Evolutionary conservation across 257 asterid species (phyloP), one percentile per base, ranked within the genome.

Genomic region (Nicotiana noctiflora): DNA sequence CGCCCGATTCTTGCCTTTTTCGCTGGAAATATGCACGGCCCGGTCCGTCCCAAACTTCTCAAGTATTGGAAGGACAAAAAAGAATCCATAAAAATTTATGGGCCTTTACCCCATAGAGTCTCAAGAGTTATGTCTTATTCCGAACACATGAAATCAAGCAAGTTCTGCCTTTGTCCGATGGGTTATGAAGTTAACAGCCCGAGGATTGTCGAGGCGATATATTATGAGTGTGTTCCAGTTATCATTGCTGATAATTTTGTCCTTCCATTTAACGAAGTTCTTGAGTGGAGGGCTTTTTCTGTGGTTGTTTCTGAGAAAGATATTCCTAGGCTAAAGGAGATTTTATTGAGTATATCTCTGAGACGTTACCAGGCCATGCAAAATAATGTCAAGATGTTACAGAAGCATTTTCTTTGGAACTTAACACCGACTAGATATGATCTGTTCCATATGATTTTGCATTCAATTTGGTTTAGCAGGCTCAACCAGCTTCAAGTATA

Each of bases 101-200:
- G 93, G 49, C 90, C 87, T 64, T 78, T 95, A 27, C 97, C 98
- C 1, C 88, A 88, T 66, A 83, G 84, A 84, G 89, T 88, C 62
- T 85, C 96, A 5, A 88, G 83, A 82, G 25, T 49, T 11, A 85
- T 91, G 94, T 85, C 97, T 19, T 95, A 93, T 85, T 86, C 94
- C 3, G 89, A 86, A 13, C 97, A 91, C 84, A 93, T 95, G 98
- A 95, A 95, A 84, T 92, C 98, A 13, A 94, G 98, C 90, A 94
- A 90, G 84, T 94, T 88, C 61, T 94, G 98, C 93, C 82, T 94
- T 72, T 94, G 98, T 77, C 98, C 98, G 0, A 93, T 91, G 98
- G 98, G 98, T 0, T 95, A 84, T 27, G 98, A 95, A 85, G 98
- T 93, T 68, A 95, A 93, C 84, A 93, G 98, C 86, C 98, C 98